Conservation (phyloP, 805 yeast species). For the Saturnispora gosingensis region DNA sequence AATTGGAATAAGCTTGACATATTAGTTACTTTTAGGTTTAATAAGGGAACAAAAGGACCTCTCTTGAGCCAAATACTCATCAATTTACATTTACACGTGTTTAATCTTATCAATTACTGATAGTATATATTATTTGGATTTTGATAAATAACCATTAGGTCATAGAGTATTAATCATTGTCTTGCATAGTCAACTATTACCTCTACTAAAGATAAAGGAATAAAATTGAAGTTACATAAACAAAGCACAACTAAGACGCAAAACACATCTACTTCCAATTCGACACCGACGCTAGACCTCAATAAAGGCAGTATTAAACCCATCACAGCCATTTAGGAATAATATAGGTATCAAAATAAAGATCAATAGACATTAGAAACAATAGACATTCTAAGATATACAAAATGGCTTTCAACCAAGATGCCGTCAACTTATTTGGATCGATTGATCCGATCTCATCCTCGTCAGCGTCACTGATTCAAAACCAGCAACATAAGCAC, state of each 20-base stretch:
- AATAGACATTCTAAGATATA: background rate
- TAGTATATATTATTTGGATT: background rate
- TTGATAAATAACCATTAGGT: background rate
- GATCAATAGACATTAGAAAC: background rate
- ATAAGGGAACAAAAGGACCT: background rate
- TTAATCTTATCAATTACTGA: background rate
- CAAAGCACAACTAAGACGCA: too few species aligned
- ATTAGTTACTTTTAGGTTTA: background rate
- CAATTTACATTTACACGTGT: background rate
- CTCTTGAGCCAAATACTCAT: background rate
- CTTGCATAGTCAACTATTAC: background rate
- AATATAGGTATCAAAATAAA: background rate
- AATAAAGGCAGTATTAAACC: background rate
- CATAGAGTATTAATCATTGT: background rate
- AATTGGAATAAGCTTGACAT: background rate
- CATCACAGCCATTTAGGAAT: background rate
- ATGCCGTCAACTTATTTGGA: conserved; percentile 2
- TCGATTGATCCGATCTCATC: conserved; percentile 3
- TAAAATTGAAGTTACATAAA: background rate
- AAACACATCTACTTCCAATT: too few species aligned
- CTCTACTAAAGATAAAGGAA: background rate
- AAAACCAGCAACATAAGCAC: conserved; percentile 6
- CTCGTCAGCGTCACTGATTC: conserved; percentile 1
- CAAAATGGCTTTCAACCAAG: conserved; percentile 7
- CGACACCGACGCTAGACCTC: background rate